Evolutionary conservation across 192 early-diverging fungal genomes (phyloP).

Genomic region (Pilaira anomala): DNA sequence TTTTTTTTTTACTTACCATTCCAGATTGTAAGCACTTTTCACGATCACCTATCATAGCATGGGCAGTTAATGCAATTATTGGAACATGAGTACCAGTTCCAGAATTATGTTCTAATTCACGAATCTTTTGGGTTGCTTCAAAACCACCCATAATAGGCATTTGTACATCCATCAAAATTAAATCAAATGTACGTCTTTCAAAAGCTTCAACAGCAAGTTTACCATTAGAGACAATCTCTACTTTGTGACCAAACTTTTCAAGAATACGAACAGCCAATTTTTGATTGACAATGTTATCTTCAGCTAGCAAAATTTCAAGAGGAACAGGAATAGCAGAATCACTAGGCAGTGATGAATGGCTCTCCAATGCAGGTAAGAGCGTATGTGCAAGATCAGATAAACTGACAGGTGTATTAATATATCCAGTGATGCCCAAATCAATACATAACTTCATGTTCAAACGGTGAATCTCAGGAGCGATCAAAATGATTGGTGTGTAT

Average conservation of each 20-base stretch:
- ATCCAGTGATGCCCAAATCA: conserved; percentile 67
- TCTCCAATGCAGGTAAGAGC: conserved; percentile 66
- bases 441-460: conserved; percentile 70
- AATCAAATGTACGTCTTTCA: conserved; percentile 41
- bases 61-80: conserved; percentile 71
- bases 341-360: conserved; percentile 52
- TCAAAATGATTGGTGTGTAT: conserved; percentile 76
- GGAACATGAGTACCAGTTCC: conserved; percentile 27
- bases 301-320: conserved; percentile 65
- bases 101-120: conserved; percentile 59
- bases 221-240: conserved; percentile 76
- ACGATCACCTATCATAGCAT: conserved; percentile 73
- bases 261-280: conserved; percentile 72
- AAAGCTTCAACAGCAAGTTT: conserved; percentile 75
- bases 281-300: conserved; percentile 87
- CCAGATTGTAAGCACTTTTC: conserved; percentile 67
- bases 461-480: conserved; percentile 51
- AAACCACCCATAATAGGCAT: conserved; percentile 91
- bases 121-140: conserved; percentile 81
- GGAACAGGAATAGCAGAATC: conserved; percentile 55
- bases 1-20: conserved; percentile 47
- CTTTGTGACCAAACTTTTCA: conserved; percentile 73
- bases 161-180: conserved; percentile 84
- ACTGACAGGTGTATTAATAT: conserved; percentile 65
- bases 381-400: conserved; percentile 66